Percentiles rank a stretch among this genome's conserved stretches.
Evolutionary conservation across 495 filamentous ascomycete genomes (phyloP).

Genomic region (Bacidia rubella): DNA sequence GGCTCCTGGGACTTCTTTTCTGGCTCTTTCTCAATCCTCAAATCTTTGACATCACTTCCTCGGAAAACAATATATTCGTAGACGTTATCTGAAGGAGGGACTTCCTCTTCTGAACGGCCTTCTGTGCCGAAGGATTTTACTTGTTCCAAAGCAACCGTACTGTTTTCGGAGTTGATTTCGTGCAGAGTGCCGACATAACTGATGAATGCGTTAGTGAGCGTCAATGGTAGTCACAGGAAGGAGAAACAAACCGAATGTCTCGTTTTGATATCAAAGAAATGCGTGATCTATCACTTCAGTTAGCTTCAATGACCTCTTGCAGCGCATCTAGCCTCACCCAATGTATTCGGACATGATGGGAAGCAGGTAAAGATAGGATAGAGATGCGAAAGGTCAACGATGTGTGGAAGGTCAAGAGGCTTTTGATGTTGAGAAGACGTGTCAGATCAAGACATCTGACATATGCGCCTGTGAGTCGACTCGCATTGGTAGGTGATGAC

Average conservation of each 20-base stretch:
- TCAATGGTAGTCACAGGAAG: conserved; percentile 2
- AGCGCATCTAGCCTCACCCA: conserved; percentile 29
- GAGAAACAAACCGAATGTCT: conserved; percentile 67
- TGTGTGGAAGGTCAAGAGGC: no score
- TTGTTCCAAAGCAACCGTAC: conserved; percentile 91
- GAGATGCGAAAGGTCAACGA: no score
- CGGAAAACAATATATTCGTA: conserved; percentile 99
- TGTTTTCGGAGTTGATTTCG: conserved; percentile 94
- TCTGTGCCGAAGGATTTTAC: conserved; percentile 90
- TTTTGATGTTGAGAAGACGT: no score
- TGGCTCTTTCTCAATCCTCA: conserved; percentile 73
- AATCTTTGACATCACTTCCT: conserved; percentile 95
- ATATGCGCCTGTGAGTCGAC: no score
- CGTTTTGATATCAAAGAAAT: conserved; percentile 93
- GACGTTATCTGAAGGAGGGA: conserved; percentile 64
- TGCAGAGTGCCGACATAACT: conserved; percentile 94
- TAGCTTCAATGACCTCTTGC: conserved; percentile 4
- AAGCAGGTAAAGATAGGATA: background rate
- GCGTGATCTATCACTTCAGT: conserved; percentile 40
- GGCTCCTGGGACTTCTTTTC: conserved; percentile 53
- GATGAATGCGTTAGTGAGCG: background rate
- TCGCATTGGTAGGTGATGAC: no score
- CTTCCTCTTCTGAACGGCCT: conserved; percentile 75
- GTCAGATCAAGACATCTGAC: no score
- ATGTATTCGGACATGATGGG: conserved; percentile 49